These are phyloP conservation scores for Pleomassaria siparia DNA, from an alignment of 2,329 filamentous ascomycete genomes.

Conservation along the genomic window DNA sequence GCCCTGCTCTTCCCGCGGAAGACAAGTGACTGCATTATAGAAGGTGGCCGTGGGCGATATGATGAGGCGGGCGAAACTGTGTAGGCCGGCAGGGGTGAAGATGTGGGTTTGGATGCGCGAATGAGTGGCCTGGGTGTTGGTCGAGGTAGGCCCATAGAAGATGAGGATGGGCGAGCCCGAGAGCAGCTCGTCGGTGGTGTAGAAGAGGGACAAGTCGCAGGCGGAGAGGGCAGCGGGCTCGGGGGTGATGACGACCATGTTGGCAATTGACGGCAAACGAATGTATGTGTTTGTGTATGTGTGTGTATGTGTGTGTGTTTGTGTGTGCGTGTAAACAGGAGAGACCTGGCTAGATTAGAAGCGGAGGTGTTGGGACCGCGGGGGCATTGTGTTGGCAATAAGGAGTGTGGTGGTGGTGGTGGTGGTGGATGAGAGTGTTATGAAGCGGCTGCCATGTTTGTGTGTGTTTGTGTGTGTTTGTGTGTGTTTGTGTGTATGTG, in stretches of 20 bases:
- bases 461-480: slow-evolving; percentile 1
- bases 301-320: too few species aligned
- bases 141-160: slow-evolving; percentile 90
- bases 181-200: slow-evolving; percentile 81
- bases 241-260: slow-evolving; percentile 81
- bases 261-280: slow-evolving; percentile 36
- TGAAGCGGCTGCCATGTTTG: neutral
- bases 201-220: slow-evolving; percentile 83
- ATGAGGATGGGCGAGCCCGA: slow-evolving; percentile 80
- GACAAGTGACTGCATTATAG: slow-evolving; percentile 84
- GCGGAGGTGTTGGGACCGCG: slow-evolving; percentile 6
- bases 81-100: slow-evolving; percentile 84
- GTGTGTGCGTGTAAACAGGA: too few species aligned
- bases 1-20: slow-evolving; percentile 92
- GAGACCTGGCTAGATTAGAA: slow-evolving; percentile 1
- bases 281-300: slow-evolving; percentile 29
- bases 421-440: neutral
- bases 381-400: slow-evolving; percentile 20
- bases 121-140: slow-evolving; percentile 82
- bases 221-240: slow-evolving; percentile 75
- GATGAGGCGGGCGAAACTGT: slow-evolving; percentile 87
- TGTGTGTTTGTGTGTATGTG: neutral
- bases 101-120: slow-evolving; percentile 95
- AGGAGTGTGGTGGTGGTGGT: too few species aligned
- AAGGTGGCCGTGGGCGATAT: slow-evolving; percentile 90